phyloP scores from a whole-genome alignment of 2,329 filamentous ascomycete species.

The Graphiopsis chlorocephala region DNA sequence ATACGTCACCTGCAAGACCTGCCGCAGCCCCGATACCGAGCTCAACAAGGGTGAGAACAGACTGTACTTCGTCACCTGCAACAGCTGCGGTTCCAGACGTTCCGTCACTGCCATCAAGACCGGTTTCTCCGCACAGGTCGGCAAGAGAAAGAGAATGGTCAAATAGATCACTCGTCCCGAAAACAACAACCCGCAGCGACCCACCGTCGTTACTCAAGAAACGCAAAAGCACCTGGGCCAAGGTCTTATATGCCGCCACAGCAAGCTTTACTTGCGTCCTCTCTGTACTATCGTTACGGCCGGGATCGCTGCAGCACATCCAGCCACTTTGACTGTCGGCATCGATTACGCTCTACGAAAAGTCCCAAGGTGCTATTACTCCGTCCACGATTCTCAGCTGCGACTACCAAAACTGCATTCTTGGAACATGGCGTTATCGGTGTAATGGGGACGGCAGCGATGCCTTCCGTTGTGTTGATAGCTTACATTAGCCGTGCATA shows the following conservation, averaged over 20 bases:
- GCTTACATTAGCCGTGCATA: constrained; percentile 12
- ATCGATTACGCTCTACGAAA: constrained; percentile 5
- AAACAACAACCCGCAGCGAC: not conserved
- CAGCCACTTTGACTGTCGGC: not conserved
- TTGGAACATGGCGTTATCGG: constrained; percentile 14
- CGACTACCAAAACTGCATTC: constrained; percentile 11
- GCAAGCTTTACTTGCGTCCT: not conserved
- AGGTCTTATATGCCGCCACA: not conserved
- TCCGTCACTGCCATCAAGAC: constrained; percentile 98
- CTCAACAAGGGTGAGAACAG: constrained; percentile 99
- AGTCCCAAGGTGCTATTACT: not conserved
- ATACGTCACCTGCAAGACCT: constrained; percentile 99
- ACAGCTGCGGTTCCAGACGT: constrained; percentile 64
- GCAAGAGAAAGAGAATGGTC: constrained; percentile 94
- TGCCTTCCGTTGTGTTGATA: constrained; percentile 15
- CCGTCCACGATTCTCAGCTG: not conserved
- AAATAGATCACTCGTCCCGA: constrained; percentile 12
- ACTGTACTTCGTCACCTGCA: constrained; percentile 98
- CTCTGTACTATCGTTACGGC: not conserved
- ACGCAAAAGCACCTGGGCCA: not conserved
- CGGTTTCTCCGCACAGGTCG: constrained; percentile 99
- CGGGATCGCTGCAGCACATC: not conserved
- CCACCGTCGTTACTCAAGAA: not conserved
- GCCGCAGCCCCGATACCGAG: constrained; percentile 89
- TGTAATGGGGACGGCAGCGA: constrained; percentile 8